These are phyloP conservation scores for Nitzschia sp. DNA, from an alignment of 108 stramenopile species.

Conservation along the genomic window DNA sequence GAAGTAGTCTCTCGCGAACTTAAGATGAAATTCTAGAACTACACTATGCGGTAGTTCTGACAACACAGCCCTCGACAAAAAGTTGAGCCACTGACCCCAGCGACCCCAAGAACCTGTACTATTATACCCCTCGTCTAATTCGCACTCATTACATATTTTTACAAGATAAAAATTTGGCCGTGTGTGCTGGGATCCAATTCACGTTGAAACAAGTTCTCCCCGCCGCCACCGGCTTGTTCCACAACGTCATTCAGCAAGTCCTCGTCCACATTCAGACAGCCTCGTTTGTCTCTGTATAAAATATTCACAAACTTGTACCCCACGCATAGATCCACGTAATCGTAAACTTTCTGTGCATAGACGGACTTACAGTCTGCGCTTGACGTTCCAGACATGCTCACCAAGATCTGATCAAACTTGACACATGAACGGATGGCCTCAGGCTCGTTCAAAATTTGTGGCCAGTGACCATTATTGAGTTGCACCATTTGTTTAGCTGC, in stretches of 20 bases:
- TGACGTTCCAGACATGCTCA: slow-evolving; percentile 63
- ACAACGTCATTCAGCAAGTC: slow-evolving; percentile 65
- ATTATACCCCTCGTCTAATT: too few species aligned
- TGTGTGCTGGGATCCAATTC: background rate
- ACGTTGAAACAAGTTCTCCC: slow-evolving; percentile 18
- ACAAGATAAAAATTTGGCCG: slow-evolving; percentile 3
- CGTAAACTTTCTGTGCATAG: slow-evolving; percentile 71
- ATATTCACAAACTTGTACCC: slow-evolving; percentile 65
- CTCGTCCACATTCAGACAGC: slow-evolving; percentile 53
- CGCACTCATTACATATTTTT: too few species aligned
- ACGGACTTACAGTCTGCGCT: slow-evolving; percentile 58
- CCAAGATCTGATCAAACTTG: slow-evolving; percentile 68
- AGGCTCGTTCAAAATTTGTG: slow-evolving; percentile 50
- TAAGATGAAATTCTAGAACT: too few species aligned
- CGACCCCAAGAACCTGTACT: too few species aligned
- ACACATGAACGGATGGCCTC: slow-evolving; percentile 49
- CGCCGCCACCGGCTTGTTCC: slow-evolving; percentile 69
- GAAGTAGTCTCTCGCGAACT: too few species aligned
- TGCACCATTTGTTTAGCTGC: slow-evolving; percentile 40
- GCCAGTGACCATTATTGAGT: slow-evolving; percentile 62
- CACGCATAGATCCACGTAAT: slow-evolving; percentile 46
- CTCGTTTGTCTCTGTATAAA: slow-evolving; percentile 33
- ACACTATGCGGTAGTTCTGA: too few species aligned
- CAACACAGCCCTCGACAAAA: too few species aligned
- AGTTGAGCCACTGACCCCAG: too few species aligned